Evolutionary conservation across 495 filamentous ascomycete species (phyloP), one percentile per base, ranked within the genome.

Genomic region (Xylaria scruposa): DNA sequence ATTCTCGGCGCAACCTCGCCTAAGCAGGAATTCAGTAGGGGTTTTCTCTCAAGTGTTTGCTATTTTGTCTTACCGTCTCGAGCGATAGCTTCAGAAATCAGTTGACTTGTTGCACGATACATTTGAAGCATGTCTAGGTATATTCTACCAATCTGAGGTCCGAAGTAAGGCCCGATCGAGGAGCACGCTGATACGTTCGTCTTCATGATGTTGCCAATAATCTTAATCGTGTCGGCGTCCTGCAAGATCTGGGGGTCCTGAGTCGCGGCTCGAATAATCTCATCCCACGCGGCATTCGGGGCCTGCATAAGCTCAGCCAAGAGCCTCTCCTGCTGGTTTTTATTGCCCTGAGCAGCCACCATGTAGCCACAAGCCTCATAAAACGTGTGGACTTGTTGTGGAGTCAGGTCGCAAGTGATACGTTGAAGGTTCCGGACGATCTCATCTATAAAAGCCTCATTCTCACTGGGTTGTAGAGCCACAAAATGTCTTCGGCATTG

Each of bases 161-260:
- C 97, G 83, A 99, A 99, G 84, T 98, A 98, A 67, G 91, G 90
- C 33, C 96, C 96, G 64, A 98, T 95, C 0, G 97, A 98, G 33
- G 92, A 93, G 78, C 96, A 98, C 17, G 96, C 96, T 1, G 96
- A 93, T 6, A 99, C 96, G 75, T 99, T 99, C 6, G 96, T 99
- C 86, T 99, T 99, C 96, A 98, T 99, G 75, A 99, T 97, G 80
- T 99, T 99, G 66, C 96, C 96, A 70, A 99, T 92, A 71, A 99
- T 90, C 83, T 98, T 98, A 81, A 99, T 98, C 0, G 94, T 97
- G 65, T 99, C 94, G 33, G 88, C 87, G 78, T 97, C 93, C 78
- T 98, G 93, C 8, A 99, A 86, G 71, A 93, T 92, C 33, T 86
- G 84, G 2, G 95, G 92, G 77, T 97, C 89, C 68, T 91, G 86